Conservation (phyloP, 2,329 filamentous ascomycete species). For the Colletotrichum musae region DNA sequence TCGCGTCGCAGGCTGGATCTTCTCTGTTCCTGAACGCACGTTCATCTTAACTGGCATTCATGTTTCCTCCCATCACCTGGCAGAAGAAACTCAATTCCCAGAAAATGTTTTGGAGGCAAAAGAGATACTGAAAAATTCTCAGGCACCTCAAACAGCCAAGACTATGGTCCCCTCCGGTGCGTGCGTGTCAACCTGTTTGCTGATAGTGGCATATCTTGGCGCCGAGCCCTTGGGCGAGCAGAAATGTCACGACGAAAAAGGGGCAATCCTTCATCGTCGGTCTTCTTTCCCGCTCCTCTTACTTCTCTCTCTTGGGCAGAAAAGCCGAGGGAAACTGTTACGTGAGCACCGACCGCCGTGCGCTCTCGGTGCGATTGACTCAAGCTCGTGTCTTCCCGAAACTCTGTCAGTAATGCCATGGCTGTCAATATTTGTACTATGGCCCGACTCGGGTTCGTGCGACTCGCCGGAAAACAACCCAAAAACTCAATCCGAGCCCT, state of each 20-base stretch:
- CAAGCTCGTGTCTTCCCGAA: conserved; percentile 30
- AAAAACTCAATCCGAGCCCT: conserved; percentile 18
- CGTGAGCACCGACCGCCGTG: not conserved
- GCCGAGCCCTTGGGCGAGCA: conserved; percentile 14
- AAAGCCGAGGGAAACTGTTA: too few relatives aligned
- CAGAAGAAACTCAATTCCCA: not conserved
- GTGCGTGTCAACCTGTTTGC: conserved; percentile 7
- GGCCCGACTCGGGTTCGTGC: conserved; percentile 18
- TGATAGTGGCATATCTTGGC: conserved; percentile 19
- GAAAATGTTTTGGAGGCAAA: not conserved
- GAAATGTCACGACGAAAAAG: conserved; percentile 1
- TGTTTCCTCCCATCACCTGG: not conserved
- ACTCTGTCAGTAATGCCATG: conserved; percentile 27
- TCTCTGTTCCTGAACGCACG: not conserved
- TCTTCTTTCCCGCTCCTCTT: not conserved
- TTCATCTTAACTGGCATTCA: not conserved
- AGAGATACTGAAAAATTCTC: not conserved
- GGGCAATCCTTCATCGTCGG: not conserved
- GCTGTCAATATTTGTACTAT: conserved; percentile 3
- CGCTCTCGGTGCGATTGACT: conserved; percentile 16
- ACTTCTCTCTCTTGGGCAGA: too few relatives aligned
- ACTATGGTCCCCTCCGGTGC: not conserved
- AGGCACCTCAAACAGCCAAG: conserved; percentile 1
- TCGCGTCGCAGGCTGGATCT: not conserved
- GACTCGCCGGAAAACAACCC: not conserved